Conservation (phyloP, 106 monocot genomes). For the Acorus calamus region DNA sequence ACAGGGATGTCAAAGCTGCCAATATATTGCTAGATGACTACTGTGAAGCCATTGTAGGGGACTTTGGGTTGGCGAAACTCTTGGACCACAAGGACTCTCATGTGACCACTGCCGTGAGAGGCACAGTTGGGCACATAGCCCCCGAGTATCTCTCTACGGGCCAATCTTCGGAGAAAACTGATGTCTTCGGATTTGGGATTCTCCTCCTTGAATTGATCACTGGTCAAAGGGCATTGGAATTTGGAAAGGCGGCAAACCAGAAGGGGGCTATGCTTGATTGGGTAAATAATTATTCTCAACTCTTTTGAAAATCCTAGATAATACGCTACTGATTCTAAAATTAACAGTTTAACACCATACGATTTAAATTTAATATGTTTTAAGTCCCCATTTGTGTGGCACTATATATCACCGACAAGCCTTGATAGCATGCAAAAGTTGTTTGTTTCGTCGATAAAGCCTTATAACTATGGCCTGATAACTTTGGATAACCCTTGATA, state of each 20-base stretch:
- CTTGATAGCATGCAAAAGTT: no score
- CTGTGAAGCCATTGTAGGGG: constrained; percentile 20
- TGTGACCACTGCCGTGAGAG: constrained; percentile 19
- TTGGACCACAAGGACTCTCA: constrained; percentile 18
- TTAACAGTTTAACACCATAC: no score
- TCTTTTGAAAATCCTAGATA: no score
- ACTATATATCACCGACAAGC: no score
- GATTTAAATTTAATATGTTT: no score
- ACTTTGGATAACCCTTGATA: no score
- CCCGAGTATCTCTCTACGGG: constrained; percentile 61
- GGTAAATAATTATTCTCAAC: constrained; percentile 18
- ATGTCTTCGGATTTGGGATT: constrained; percentile 70
- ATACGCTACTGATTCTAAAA: no score
- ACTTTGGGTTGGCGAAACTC: constrained; percentile 21
- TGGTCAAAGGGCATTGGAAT: constrained; percentile 55
- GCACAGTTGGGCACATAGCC: constrained; percentile 20
- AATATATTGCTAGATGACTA: constrained; percentile 17
- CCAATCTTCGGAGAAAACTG: constrained; percentile 70
- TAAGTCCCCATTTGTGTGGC: no score
- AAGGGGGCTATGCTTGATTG: constrained; percentile 66
- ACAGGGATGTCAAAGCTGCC: constrained; percentile 22
- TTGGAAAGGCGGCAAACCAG: constrained; percentile 43
- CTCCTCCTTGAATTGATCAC: constrained; percentile 56
- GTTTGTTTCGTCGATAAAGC: no score
- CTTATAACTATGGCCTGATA: no score